Conservation (phyloP, 2,329 filamentous ascomycete genomes). For the Macroventuria anomochaeta region DNA sequence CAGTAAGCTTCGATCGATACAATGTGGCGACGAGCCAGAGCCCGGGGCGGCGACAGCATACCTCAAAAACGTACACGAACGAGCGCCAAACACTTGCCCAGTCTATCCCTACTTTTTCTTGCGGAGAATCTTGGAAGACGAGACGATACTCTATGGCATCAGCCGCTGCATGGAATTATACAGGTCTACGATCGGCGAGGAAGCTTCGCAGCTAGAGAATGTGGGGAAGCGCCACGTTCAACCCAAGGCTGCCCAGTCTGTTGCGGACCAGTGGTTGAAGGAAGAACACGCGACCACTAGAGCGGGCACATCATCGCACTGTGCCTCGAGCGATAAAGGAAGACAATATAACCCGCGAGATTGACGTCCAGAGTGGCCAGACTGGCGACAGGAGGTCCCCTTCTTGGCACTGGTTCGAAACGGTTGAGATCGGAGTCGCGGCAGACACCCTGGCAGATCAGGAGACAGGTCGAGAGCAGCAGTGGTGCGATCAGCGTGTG, state of each 20-base stretch:
- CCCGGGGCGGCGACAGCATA: constrained; percentile 29
- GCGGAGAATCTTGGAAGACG: constrained; percentile 45
- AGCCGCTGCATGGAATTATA: constrained; percentile 44
- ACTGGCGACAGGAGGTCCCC: constrained; percentile 29
- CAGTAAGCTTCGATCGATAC: constrained; percentile 30
- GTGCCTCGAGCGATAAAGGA: constrained; percentile 40
- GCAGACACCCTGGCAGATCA: constrained; percentile 36
- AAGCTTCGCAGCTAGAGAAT: constrained; percentile 41
- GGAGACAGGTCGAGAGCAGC: constrained; percentile 25
- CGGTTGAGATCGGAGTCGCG: constrained; percentile 34
- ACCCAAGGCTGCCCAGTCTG: constrained; percentile 40
- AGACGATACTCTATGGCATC: constrained; percentile 47
- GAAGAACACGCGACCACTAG: constrained; percentile 42
- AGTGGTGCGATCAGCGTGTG: constrained; percentile 33
- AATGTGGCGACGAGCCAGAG: constrained; percentile 7
- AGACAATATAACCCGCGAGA: constrained; percentile 26
- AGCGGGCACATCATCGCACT: constrained; percentile 48
- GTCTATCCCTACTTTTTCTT: constrained; percentile 52
- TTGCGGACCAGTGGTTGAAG: constrained; percentile 36
- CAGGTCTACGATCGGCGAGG: constrained; percentile 38
- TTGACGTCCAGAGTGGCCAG: constrained; percentile 32
- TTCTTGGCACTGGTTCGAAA: constrained; percentile 46
- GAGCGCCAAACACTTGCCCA: constrained; percentile 51
- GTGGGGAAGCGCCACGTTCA: constrained; percentile 50
- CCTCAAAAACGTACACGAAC: constrained; percentile 41